Conservation (phyloP, 139 green algal species). For the Micractinium conductrix region DNA sequence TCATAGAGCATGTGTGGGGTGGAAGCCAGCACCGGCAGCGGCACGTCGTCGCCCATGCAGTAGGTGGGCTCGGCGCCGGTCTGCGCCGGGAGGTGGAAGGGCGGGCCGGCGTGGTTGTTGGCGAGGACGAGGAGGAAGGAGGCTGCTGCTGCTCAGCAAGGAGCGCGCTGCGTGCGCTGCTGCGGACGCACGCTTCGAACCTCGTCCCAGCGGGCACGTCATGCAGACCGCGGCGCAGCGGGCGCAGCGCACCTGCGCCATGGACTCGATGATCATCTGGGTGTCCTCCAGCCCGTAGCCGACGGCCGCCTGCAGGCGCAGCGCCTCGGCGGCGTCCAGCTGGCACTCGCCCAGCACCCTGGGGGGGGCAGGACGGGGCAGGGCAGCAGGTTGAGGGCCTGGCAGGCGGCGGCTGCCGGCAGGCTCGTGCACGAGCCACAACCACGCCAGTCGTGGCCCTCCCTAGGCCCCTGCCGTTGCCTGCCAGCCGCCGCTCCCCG, state of each 20-base stretch:
- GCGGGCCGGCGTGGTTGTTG: not conserved
- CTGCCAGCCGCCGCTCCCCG: not conserved
- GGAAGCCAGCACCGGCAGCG: conserved; percentile 92
- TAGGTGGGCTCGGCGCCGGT: conserved; percentile 95
- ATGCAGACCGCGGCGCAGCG: too few species aligned
- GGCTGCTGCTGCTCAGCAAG: too few species aligned
- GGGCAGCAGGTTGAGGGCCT: not conserved
- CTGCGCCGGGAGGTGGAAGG: conserved; percentile 1
- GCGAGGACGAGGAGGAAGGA: not conserved
- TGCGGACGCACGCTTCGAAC: too few species aligned
- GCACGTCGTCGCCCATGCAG: conserved; percentile 99
- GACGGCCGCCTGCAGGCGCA: conserved; percentile 74
- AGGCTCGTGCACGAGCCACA: too few species aligned
- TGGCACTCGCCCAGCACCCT: conserved; percentile 50
- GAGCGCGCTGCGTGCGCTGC: not conserved
- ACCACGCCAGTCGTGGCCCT: not conserved
- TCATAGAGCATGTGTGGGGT: conserved; percentile 93
- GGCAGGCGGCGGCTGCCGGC: too few species aligned
- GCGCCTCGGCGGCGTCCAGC: conserved; percentile 60
- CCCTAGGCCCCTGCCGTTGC: not conserved
- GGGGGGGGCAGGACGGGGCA: not conserved
- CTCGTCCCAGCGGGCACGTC: too few species aligned
- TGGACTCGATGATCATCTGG: conserved; percentile 96
- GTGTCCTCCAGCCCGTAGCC: conserved; percentile 92
- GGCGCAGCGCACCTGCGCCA: conserved; percentile 74